Evolutionary conservation across 306 rosid genomes (phyloP).

Genomic region (Hippophae tibetana): DNA sequence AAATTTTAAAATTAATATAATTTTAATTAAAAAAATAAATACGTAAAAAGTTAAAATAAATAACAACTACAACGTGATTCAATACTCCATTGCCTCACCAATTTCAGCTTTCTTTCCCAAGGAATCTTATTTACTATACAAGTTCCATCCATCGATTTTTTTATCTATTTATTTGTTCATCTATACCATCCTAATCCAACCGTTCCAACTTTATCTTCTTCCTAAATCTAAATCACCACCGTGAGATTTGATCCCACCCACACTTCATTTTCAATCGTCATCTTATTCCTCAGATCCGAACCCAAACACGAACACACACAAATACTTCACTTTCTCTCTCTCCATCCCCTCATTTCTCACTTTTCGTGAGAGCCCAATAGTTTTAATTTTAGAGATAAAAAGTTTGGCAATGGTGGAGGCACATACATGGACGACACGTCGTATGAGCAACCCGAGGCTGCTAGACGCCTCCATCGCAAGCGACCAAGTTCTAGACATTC

Average conservation of each 20-base stretch:
- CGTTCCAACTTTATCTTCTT: not conserved
- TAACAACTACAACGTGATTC: no score
- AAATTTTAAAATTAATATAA: no score
- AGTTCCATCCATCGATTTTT: not conserved
- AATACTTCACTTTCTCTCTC: no score
- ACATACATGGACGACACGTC: conserved; percentile 80
- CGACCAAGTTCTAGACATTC: conserved; percentile 66
- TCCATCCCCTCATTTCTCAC: conserved; percentile 7
- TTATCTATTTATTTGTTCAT: not conserved
- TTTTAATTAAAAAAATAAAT: no score
- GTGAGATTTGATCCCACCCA: conserved; percentile 15
- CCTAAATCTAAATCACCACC: conserved; percentile 29
- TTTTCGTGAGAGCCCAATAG: not conserved
- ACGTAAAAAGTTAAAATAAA: no score
- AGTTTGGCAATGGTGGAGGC: conserved; percentile 66
- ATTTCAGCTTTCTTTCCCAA: no score
- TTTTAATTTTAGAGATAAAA: conserved; percentile 14
- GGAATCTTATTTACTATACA: no score
- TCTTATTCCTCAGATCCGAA: conserved; percentile 14
- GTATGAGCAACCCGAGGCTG: conserved; percentile 75
- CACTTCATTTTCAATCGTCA: not conserved
- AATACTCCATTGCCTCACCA: no score
- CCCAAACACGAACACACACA: not conserved
- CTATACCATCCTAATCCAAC: conserved; percentile 18
- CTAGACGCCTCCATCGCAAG: conserved; percentile 18